Evolutionary conservation across 768 basidiomycete genomes (phyloP).

Genomic region (Neoboletus magnificus): DNA sequence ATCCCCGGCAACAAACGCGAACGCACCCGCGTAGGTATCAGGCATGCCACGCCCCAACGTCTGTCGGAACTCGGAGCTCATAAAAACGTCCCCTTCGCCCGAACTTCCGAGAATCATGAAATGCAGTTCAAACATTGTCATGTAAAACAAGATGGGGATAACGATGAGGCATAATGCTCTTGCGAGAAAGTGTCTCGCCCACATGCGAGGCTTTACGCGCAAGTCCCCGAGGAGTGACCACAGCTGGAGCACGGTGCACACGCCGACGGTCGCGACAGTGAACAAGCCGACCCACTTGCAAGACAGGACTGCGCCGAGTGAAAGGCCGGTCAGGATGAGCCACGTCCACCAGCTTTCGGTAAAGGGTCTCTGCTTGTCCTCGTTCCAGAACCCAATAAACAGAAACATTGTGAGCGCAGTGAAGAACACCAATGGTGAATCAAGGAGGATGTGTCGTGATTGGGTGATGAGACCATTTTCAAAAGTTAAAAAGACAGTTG

Average conservation of each 20-base stretch:
- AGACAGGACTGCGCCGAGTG: conserved; percentile 87
- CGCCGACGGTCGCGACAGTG: conserved; percentile 91
- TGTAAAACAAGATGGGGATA: conserved; percentile 86
- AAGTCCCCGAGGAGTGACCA: conserved; percentile 90
- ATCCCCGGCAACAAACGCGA: background rate
- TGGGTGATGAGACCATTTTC: conserved; percentile 97
- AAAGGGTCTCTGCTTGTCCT: conserved; percentile 83
- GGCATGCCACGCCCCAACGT: conserved; percentile 86
- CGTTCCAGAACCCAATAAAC: conserved; percentile 90
- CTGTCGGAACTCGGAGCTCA: conserved; percentile 99
- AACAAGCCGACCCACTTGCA: conserved; percentile 99
- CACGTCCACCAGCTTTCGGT: conserved; percentile 89
- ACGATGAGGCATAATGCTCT: conserved; percentile 86
- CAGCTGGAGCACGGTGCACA: conserved; percentile 79
- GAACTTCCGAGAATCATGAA: conserved; percentile 85
- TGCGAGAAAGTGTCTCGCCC: conserved; percentile 82
- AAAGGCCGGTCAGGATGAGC: conserved; percentile 82
- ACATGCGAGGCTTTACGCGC: conserved; percentile 69
- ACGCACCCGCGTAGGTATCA: conserved; percentile 85
- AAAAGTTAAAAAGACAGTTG: conserved; percentile 88
- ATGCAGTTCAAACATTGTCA: conserved; percentile 95
- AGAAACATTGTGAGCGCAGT: conserved; percentile 85
- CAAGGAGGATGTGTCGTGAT: conserved; percentile 94
- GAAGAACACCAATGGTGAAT: conserved; percentile 98
- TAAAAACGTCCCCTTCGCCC: conserved; percentile 98